A percentile compares a stretch with the other conserved stretches of the same genome.
These are phyloP conservation scores for Aspergillus unguis DNA, from an alignment of 2,329 filamentous ascomycete species.

Conservation along the genomic window DNA sequence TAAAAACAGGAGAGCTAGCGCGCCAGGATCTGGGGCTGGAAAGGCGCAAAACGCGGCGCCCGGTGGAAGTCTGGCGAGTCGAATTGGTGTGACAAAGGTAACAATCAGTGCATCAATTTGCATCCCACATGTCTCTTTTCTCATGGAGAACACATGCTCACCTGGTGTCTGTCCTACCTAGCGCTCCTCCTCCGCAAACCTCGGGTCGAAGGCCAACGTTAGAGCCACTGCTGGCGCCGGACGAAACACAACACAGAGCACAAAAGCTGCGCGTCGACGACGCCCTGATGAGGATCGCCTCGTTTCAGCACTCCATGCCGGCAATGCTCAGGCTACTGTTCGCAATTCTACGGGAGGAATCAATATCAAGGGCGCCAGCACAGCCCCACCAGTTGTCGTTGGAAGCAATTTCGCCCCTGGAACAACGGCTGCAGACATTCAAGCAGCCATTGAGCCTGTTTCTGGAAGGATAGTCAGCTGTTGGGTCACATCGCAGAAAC, in stretches of 20 bases:
- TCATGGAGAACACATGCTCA: background rate
- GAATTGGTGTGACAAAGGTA: slow-evolving; percentile 59
- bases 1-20: slow-evolving; percentile 49
- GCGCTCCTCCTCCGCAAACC: slow-evolving; percentile 42
- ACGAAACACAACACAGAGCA: slow-evolving; percentile 19
- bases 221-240: slow-evolving; percentile 26
- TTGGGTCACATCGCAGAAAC: slow-evolving; percentile 50
- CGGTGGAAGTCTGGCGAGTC: slow-evolving; percentile 54
- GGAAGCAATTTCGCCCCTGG: slow-evolving; percentile 65
- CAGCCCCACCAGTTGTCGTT: slow-evolving; percentile 55
- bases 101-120: slow-evolving; percentile 6
- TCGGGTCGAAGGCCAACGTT: slow-evolving; percentile 37
- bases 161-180: slow-evolving; percentile 14
- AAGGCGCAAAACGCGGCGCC: slow-evolving; percentile 44
- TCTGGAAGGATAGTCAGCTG: slow-evolving; percentile 55
- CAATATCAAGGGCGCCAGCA: slow-evolving; percentile 54
- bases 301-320: slow-evolving; percentile 28
- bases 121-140: background rate
- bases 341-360: slow-evolving; percentile 40
- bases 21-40: slow-evolving; percentile 42
- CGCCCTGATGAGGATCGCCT: slow-evolving; percentile 35
- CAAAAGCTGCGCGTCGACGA: slow-evolving; percentile 30
- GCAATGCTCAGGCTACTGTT: slow-evolving; percentile 30
- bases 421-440: slow-evolving; percentile 63
- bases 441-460: slow-evolving; percentile 55